Base-by-base conservation (phyloP, 495 filamentous ascomycete genomes). In the Peziza echinospora region DNA sequence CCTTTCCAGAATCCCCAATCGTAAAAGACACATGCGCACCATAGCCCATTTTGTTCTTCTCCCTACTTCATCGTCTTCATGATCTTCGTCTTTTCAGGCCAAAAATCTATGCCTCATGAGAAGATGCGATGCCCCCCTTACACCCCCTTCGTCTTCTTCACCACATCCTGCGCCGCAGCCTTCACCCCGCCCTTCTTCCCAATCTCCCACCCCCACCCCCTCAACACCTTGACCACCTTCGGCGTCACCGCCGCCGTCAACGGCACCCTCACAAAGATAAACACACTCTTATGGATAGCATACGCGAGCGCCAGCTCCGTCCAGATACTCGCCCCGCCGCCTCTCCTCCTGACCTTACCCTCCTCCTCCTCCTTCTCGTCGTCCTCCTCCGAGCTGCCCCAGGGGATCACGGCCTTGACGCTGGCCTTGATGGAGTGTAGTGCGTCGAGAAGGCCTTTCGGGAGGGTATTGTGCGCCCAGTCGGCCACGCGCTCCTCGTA, bases 211-310 rank as follows among this genome's bases (percentile, higher is more conserved):
- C 89, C 89, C 84, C 86, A 92, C 5, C 73, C 67, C 46, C 89
- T 65, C 4, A 97, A 66, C 13, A 74, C 70, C 63, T 84, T 85
- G 49, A 93, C 89, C 9, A 96, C 78, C 60, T 89, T 93, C 2
- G 91, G 89, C 5, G 81, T 84, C 11, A 93, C 70, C 1, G 84
- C 87, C 10, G 80, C 86, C 2, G 89, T 85, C 51, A 94, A 59
- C 2, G 89, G 89, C 2, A 97, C 80, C 7, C 89, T 72, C 46
- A 96, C 63, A 62, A 99, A 93, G 45, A 99, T 93, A 62, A 97
- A 86, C n/a, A n/a, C n/a, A 51, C 80, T 89, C 64, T 99, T 99
- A 68, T 99, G 89, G 44, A 99, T 79, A 0, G 87, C 89, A 54
- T 99, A 99, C 5, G 89, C 91, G 11, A 99, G 72, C 11, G 80